Base-by-base conservation (phyloP, 352 stramenopile species). In the Phytophthora sp. region DNA sequence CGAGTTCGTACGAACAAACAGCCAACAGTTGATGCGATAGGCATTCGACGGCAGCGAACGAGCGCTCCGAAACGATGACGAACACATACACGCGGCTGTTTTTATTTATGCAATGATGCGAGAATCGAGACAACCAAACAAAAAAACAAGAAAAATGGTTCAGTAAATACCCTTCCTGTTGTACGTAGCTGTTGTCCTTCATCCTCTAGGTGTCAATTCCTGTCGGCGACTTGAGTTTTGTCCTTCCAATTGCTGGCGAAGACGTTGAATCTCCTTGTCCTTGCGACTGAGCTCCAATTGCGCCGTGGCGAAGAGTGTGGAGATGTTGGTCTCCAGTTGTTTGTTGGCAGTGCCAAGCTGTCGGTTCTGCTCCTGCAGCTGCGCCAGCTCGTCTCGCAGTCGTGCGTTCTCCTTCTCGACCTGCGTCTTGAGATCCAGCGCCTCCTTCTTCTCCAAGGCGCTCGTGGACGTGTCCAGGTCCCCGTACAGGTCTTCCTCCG, bases 391-490 rank as follows among this genome's bases (percentile, higher is more conserved):
- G 5, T 61, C 51, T 44, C 67, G 58, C 41, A 93, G 76, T 34
- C 69, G 58, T 12, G 64, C 59, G 35, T 81, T 90, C 50, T 91
- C 82, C 12, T 66, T 45, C 64, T 91, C 79, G 2, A 81, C 70
- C 35, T 72, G 72, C 21, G 64, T 69, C 58, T 91, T 87, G 26
- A 80, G 69, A 39, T 84, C 69, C 20, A 87, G 46, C 17, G 74
- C 72, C 27, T 90, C 82, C 56, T 81, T 90, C 69, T 87, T 87
- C 46, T 76, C 73, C 17, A 92, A 69, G 17, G 84, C 84, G 32
- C 69, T 79, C 34, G 75, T 86, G 31, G 86, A 95, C 31, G 84
- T 93, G 72, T 95, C 84, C 41, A 95, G 76, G 53, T 95, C 86
- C 26, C 79, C 79, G 54, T 95, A 93, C 45, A 95, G 67, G 59